These are phyloP conservation scores for Pseudoperonospora humuli DNA, from an alignment of 352 stramenopile genomes.

Conservation along the genomic window DNA sequence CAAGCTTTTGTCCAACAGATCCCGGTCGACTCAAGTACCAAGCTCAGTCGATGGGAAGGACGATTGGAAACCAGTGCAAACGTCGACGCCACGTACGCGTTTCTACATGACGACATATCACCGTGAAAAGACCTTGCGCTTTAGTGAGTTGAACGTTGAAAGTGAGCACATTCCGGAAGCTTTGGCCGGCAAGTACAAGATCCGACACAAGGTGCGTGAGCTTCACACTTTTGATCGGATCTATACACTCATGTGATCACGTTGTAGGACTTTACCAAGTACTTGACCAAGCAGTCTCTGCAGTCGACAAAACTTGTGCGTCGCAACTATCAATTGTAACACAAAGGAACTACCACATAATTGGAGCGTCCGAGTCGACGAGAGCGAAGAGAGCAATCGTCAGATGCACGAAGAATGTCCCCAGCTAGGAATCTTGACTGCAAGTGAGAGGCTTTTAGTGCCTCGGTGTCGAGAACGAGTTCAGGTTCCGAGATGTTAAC, in stretches of 20 bases:
- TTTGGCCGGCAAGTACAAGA: constrained; percentile 35
- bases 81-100: constrained; percentile 18
- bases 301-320: constrained; percentile 23
- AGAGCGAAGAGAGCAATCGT: too few species aligned
- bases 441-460: too few species aligned
- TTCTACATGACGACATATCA: constrained; percentile 37
- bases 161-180: constrained; percentile 22
- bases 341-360: too few species aligned
- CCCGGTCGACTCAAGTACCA: constrained; percentile 11
- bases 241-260: too few species aligned
- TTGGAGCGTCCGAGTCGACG: too few species aligned
- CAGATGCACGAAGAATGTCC: too few species aligned
- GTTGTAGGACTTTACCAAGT: constrained; percentile 46
- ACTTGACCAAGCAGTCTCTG: constrained; percentile 29
- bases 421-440: too few species aligned
- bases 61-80: constrained; percentile 1
- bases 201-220: constrained; percentile 34
- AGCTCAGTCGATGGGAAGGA: constrained; percentile 12
- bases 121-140: constrained; percentile 13
- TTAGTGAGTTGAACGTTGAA: constrained; percentile 25
- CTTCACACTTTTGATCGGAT: not conserved
- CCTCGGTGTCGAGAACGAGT: too few species aligned
- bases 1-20: too few species aligned
- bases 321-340: too few species aligned
- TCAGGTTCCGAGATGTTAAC: too few species aligned